Percentiles rank a stretch among this genome's conserved stretches.
Conservation (phyloP, 2,329 filamentous ascomycete genomes). For the Colletotrichum lindemuthianum region DNA sequence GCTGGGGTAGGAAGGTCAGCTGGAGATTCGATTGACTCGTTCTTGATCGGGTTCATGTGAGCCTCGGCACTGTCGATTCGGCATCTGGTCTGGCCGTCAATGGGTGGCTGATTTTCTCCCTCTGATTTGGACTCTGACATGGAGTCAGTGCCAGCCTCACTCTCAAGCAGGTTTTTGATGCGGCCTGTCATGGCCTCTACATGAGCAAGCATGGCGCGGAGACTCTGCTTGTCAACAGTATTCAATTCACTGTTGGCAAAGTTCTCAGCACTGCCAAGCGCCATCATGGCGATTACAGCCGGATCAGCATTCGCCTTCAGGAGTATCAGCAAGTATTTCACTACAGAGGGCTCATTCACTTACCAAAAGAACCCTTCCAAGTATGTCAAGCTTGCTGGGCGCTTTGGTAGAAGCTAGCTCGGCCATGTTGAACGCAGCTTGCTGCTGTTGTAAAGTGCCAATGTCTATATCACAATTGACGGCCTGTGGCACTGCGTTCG, state of each 20-base stretch:
- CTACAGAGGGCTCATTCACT: constrained; percentile 46
- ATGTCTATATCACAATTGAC: constrained; percentile 48
- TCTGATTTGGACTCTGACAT: background rate
- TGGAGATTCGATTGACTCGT: constrained; percentile 30
- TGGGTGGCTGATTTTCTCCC: background rate
- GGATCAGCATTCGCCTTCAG: constrained; percentile 56
- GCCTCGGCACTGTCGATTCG: constrained; percentile 28
- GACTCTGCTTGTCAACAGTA: constrained; percentile 53
- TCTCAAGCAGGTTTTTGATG: constrained; percentile 53
- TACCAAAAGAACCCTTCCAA: constrained; percentile 72
- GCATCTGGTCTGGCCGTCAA: background rate
- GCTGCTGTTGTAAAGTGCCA: constrained; percentile 68
- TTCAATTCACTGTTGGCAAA: constrained; percentile 53
- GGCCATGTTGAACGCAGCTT: constrained; percentile 72
- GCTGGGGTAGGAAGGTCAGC: constrained; percentile 35
- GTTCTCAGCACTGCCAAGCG: constrained; percentile 56
- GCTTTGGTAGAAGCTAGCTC: constrained; percentile 61
- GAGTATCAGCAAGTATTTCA: constrained; percentile 35
- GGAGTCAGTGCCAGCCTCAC: constrained; percentile 4
- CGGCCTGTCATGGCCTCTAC: constrained; percentile 55
- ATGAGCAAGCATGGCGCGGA: constrained; percentile 60
- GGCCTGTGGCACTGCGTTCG: constrained; percentile 33
- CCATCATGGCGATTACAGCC: constrained; percentile 58
- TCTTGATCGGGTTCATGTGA: constrained; percentile 20
- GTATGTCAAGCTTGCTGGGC: constrained; percentile 60